Evolutionary conservation across 1,139 yeast genomes (phyloP).

Genomic region (Hyphopichia fennica): DNA sequence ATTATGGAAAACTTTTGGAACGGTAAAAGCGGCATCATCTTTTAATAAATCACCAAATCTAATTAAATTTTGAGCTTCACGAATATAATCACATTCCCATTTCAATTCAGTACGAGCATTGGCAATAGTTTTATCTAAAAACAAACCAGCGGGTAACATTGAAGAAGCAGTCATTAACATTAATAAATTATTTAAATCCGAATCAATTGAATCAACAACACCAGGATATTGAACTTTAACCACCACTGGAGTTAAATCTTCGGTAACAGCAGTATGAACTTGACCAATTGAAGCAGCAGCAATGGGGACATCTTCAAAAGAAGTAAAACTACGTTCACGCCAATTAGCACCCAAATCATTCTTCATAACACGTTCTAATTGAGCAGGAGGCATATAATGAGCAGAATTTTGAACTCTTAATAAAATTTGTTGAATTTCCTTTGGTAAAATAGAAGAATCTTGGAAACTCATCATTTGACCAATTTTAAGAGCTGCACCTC

Average conservation of each 20-base stretch:
- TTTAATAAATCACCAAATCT: conserved; percentile 62
- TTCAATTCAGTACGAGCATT: conserved; percentile 91
- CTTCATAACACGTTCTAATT: conserved; percentile 74
- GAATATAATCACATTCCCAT: conserved; percentile 95
- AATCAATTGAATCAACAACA: conserved; percentile 90
- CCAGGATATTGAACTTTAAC: conserved; percentile 98
- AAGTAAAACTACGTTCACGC: conserved; percentile 65
- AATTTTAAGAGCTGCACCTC: conserved; percentile 96
- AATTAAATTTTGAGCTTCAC: conserved; percentile 82
- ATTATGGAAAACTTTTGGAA: conserved; percentile 79
- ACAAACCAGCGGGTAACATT: conserved; percentile 86
- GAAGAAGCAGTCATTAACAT: conserved; percentile 84
- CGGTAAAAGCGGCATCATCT: conserved; percentile 70
- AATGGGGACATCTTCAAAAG: conserved; percentile 85
- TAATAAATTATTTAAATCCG: conserved; percentile 83
- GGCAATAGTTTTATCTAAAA: conserved; percentile 86
- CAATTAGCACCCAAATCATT: conserved; percentile 76
- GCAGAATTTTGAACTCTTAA: conserved; percentile 90
- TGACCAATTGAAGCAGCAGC: conserved; percentile 99
- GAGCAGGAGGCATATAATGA: conserved; percentile 94
- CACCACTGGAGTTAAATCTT: conserved; percentile 73
- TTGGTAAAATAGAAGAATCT: conserved; percentile 80
- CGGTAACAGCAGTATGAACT: conserved; percentile 81
- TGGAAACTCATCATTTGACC: conserved; percentile 97
- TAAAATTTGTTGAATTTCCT: conserved; percentile 78